Percentiles rank a stretch among this genome's conserved stretches.
Conservation (phyloP, 2,329 filamentous ascomycete species). For the Clonostachys rhizophaga region DNA sequence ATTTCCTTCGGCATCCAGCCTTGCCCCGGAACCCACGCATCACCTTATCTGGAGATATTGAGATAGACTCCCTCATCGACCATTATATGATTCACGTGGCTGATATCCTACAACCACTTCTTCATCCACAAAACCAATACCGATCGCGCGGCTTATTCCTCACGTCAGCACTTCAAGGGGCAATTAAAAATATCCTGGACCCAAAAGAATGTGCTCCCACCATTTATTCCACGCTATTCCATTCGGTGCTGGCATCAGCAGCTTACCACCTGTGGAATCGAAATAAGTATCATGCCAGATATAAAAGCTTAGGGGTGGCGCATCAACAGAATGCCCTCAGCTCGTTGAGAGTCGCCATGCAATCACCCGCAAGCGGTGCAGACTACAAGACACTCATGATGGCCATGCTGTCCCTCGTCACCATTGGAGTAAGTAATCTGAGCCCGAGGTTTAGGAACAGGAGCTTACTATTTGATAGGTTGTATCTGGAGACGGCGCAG, state of each 20-base stretch:
- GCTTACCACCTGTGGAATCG: conserved; percentile 1
- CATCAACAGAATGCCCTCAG: background rate
- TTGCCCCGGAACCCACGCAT: no score
- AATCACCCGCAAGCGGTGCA: background rate
- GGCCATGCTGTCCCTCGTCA: background rate
- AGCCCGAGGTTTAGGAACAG: background rate
- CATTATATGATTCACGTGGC: background rate
- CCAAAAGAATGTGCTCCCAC: background rate
- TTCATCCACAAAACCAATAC: background rate
- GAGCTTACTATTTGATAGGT: background rate
- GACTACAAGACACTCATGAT: background rate
- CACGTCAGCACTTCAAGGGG: background rate
- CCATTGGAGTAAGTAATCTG: background rate
- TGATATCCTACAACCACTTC: background rate
- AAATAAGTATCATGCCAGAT: background rate
- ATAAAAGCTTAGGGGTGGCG: background rate
- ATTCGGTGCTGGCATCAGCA: background rate
- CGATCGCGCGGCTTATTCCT: background rate
- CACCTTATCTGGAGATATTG: no score
- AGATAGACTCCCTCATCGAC: background rate
- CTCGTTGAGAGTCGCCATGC: background rate
- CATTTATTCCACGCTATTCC: background rate
- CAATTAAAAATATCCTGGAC: background rate
- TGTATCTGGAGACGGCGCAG: background rate
- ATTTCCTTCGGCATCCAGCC: no score